These are phyloP conservation scores for Phellopilus nigrolimitatus DNA, from an alignment of 1,284 basidiomycete species.

Conservation along the genomic window DNA sequence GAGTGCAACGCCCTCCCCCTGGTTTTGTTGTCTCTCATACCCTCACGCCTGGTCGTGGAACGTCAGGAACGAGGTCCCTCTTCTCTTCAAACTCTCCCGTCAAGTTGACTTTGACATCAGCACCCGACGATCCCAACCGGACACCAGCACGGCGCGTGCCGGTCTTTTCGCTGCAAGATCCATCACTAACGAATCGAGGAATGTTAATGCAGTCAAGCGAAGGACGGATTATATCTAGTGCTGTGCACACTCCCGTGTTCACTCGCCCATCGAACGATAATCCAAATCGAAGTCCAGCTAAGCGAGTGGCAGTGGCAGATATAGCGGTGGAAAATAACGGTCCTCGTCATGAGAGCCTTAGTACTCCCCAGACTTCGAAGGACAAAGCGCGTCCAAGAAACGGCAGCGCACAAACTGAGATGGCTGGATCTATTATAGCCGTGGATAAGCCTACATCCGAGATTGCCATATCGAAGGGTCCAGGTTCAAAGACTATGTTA, in stretches of 20 bases:
- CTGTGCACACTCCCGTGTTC: conserved; percentile 21
- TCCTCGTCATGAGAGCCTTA: background rate
- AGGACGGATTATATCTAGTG: background rate
- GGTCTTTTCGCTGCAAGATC: background rate
- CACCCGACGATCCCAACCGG: conserved; percentile 5
- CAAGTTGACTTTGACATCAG: conserved; percentile 9
- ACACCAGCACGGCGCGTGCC: conserved; percentile 9
- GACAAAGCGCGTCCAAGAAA: background rate
- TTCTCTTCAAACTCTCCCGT: conserved; percentile 10
- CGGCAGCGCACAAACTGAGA: background rate
- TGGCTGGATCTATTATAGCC: background rate
- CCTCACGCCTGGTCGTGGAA: conserved; percentile 1
- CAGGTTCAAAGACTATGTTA: background rate
- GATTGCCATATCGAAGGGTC: background rate
- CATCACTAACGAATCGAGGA: background rate
- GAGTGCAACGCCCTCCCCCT: conserved; percentile 16
- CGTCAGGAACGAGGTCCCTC: background rate
- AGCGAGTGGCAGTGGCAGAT: background rate
- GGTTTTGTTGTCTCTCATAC: conserved; percentile 1
- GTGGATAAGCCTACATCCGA: too few relatives aligned
- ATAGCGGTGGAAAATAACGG: background rate
- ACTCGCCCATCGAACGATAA: conserved; percentile 19
- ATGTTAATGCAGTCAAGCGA: background rate
- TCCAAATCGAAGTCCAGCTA: conserved; percentile 18
- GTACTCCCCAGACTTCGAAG: background rate